phyloP scores from a whole-genome alignment of 768 basidiomycete species.

The Pleurotus platypus region DNA sequence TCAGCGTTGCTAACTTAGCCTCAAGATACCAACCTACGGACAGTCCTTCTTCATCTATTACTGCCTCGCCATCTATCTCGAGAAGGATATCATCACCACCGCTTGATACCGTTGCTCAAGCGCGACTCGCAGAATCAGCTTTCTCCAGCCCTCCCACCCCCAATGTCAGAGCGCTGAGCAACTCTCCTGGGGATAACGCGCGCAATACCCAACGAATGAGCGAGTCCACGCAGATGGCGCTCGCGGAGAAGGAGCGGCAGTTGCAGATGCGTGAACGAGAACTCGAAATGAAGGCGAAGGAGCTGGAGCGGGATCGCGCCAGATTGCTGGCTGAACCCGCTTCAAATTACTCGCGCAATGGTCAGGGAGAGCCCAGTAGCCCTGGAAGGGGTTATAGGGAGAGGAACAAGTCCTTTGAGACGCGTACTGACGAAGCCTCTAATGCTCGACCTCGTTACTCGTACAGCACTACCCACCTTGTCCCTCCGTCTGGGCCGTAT shows the following conservation, averaged over 20 bases:
- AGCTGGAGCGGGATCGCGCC: slow-evolving; percentile 56
- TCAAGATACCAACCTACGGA: slow-evolving; percentile 53
- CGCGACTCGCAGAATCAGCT: slow-evolving; percentile 19
- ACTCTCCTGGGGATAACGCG: slow-evolving; percentile 16
- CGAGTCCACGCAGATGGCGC: slow-evolving; percentile 49
- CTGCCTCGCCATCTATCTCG: slow-evolving; percentile 30
- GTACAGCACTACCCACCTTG: slow-evolving; percentile 39
- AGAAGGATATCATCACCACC: slow-evolving; percentile 17
- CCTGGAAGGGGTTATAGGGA: neutral
- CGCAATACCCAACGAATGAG: slow-evolving; percentile 33
- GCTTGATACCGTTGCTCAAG: slow-evolving; percentile 17
- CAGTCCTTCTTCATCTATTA: slow-evolving; percentile 34
- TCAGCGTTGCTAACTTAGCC: slow-evolving; percentile 63
- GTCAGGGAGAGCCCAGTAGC: slow-evolving; percentile 11
- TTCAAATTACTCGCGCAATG: neutral
- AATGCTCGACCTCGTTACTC: slow-evolving; percentile 26
- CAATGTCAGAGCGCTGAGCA: neutral
- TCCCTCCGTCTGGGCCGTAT: slow-evolving; percentile 27
- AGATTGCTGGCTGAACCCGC: slow-evolving; percentile 33
- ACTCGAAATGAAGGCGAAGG: slow-evolving; percentile 46
- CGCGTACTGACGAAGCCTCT: neutral
- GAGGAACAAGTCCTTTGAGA: slow-evolving; percentile 8
- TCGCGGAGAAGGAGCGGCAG: slow-evolving; percentile 52
- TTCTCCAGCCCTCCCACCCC: neutral
- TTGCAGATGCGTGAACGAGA: slow-evolving; percentile 53